Conservation (phyloP, 192 early-diverging fungal species). For the Phlyctochytrium bullatum region DNA sequence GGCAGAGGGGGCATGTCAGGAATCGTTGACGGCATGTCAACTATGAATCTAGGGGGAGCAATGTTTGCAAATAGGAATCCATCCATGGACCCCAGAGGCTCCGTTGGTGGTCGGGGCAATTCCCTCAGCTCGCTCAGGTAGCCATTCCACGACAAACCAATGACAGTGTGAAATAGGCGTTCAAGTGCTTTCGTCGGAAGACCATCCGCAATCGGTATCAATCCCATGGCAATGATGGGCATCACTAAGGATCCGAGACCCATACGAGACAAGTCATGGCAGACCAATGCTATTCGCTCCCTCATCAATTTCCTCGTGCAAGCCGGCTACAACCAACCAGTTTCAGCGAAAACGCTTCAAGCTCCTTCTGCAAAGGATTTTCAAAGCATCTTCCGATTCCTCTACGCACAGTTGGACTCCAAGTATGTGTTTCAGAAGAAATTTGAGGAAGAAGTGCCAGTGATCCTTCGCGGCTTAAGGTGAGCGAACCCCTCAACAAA, state of each 20-base stretch:
- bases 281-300: slow-evolving; percentile 52
- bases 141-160: too few relatives aligned
- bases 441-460: slow-evolving; percentile 64
- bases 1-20: too few relatives aligned
- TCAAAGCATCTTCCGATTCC: slow-evolving; percentile 69
- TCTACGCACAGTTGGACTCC: slow-evolving; percentile 69
- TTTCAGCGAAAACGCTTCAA: slow-evolving; percentile 56
- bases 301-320: slow-evolving; percentile 66
- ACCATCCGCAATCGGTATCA: slow-evolving; percentile 10
- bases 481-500: slow-evolving; percentile 17
- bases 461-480: slow-evolving; percentile 57
- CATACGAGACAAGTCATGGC: slow-evolving; percentile 60
- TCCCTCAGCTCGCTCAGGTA: too few relatives aligned
- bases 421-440: slow-evolving; percentile 60
- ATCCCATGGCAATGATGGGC: neutral
- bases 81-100: neutral
- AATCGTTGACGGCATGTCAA: too few relatives aligned
- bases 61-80: too few relatives aligned
- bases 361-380: slow-evolving; percentile 72
- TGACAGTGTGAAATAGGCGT: slow-evolving; percentile 5
- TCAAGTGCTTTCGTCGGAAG: slow-evolving; percentile 10
- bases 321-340: slow-evolving; percentile 52
- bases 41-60: too few relatives aligned
- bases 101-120: neutral
- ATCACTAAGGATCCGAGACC: slow-evolving; percentile 66